Base-by-base conservation (phyloP, 1,284 basidiomycete genomes). In the Naganishia sp. region DNA sequence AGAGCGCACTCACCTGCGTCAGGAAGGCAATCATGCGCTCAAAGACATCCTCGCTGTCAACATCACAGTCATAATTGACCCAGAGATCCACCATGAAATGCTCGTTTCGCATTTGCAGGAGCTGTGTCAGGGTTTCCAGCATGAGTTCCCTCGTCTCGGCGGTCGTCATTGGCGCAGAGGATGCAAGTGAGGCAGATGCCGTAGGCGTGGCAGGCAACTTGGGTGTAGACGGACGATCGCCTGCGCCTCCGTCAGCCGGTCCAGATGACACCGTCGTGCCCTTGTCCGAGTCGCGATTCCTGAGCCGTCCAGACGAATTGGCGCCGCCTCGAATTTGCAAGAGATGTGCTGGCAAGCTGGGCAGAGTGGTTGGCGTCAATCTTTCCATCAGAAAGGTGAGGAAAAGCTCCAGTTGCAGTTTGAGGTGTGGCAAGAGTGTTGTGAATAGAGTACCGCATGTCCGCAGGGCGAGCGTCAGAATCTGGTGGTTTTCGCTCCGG, bases 381-480 rank as follows among this genome's bases (percentile, higher is more conserved):
- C 94, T 86, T 76, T 97, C 95, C 68, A 99, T 88, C 25, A 91
- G 88, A 79, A 96, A 98, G 2, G 92, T 88, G 36, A 99, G 81
- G 81, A 95, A 96, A 16, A 98, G 85, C 76, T 99, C 96, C 74
- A 94, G 90, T 75, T 99, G 96, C n/a, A 95, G 84, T 81, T 98
- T 99, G 64, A 99, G 83, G 73, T 94, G 86, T 56, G 85, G 84
- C 6, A 90, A 86, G 86, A 95, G 89, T 3, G 90, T 90, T 70
- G 93, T 89, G 73, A 98, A 90, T 70, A 98, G 85, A 5, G 90
- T 90, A 5, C 90, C 87, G 66, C 94, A 91, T 0, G 91, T 88
- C 31, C 95, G 89, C 45, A 99, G 82, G 36, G 92, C 86, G 63
- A 86, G 83, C 46, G 91, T 87, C 11, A 98, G 84, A 49, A 99